Base-by-base conservation (phyloP, 495 filamentous ascomycete genomes). In the Extremus antarcticus region DNA sequence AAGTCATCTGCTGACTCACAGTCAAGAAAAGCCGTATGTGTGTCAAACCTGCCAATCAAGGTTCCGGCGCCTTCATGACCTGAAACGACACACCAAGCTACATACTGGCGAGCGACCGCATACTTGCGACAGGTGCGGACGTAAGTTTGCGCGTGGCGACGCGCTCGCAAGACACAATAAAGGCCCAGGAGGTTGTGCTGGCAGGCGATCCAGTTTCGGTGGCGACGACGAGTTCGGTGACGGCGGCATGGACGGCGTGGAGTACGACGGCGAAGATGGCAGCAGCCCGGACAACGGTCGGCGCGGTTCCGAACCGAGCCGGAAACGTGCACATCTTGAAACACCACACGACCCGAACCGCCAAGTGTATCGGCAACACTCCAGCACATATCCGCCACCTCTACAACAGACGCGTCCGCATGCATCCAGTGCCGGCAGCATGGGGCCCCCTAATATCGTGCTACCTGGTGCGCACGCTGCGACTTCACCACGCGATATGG, bases 21-120 rank as follows among this genome's bases (percentile, higher is more conserved):
- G 91, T 60, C 92, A 99, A 70, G 94, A 97, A 69, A 99, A 99
- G 67, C 92, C 92, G 0, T 99, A 89, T 64, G 79, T 88, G 21
- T 99, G 92, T 63, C 79, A 86, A 53, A 87, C 85, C 20, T 99
- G 92, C 64, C 79, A 90, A 50, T 82, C 90, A 58, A 81, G 90
- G 23, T 99, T 99, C 67, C 81, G 92, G 47, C 79, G 92, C 55
- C 75, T 97, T 23, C 92, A 99, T 64, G 92, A 99, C 64, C 73
- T 99, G 52, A 99, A 99, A 72, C 81, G 92, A 41, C 92, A 99
- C 66, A 87, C 84, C 43, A 97, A 97, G 68, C 78, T 99, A 17
- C 92, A 99, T 66, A 96, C 94, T 15, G 92, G 92, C 16, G 92
- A 99, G 71, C 83, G 94, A 58, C 90, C 90, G 11, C 92, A 97